These are phyloP conservation scores for Fraxinus floribunda DNA, from an alignment of 305 asterid genomes.

Conservation along the genomic window DNA sequence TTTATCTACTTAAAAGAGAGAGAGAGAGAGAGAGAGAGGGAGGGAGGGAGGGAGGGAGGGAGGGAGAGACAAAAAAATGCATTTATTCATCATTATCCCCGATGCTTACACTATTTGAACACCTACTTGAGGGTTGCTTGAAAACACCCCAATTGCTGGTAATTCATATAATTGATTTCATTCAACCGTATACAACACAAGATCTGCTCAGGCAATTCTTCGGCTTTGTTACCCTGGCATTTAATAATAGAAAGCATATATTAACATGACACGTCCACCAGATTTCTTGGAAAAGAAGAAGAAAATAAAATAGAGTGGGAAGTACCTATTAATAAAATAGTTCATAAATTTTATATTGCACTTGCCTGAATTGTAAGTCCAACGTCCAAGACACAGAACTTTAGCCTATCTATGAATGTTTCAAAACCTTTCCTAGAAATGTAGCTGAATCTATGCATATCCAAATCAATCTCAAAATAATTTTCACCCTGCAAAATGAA, in stretches of 20 bases:
- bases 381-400: slow-evolving; percentile 78
- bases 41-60: no score
- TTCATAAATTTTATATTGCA: no score
- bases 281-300: background rate
- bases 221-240: slow-evolving; percentile 82
- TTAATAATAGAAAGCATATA: slow-evolving; percentile 14
- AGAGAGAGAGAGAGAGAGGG: background rate
- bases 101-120: slow-evolving; percentile 34
- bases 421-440: slow-evolving; percentile 94
- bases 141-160: slow-evolving; percentile 59
- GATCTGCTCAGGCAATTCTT: slow-evolving; percentile 94
- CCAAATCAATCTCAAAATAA: slow-evolving; percentile 91
- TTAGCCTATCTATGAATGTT: slow-evolving; percentile 77
- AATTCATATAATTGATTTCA: slow-evolving; percentile 72
- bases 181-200: slow-evolving; percentile 88
- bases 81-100: slow-evolving; percentile 33
- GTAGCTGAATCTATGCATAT: slow-evolving; percentile 96
- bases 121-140: slow-evolving; percentile 40
- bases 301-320: background rate
- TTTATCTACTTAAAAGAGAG: background rate
- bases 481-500: slow-evolving; percentile 67
- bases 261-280: background rate
- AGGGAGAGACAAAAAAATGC: slow-evolving; percentile 27
- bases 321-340: background rate
- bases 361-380: slow-evolving; percentile 96